Conservation (phyloP, 2,329 filamentous ascomycete genomes). For the Fusarium sp. region DNA sequence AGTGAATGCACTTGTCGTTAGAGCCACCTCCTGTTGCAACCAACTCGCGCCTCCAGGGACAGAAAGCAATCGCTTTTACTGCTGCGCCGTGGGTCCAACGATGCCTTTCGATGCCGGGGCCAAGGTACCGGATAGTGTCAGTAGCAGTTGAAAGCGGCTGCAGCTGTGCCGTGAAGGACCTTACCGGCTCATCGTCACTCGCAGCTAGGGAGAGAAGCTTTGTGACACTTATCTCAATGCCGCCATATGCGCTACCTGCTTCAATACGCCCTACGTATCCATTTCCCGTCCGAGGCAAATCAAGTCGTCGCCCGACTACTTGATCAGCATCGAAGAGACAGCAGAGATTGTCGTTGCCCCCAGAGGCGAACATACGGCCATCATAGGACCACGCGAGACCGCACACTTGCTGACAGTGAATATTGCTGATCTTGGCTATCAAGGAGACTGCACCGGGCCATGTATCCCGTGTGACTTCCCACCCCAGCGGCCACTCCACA, state of each 20-base stretch:
- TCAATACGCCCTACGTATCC: conserved; percentile 14
- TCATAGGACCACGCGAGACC: conserved; percentile 88
- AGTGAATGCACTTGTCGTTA: conserved; percentile 95
- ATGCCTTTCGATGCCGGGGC: conserved; percentile 72
- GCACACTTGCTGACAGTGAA: conserved; percentile 91
- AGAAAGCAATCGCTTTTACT: conserved; percentile 97
- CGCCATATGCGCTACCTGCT: conserved; percentile 17
- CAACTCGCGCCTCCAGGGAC: conserved; percentile 89
- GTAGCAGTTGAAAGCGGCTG: conserved; percentile 48
- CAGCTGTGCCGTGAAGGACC: conserved; percentile 44
- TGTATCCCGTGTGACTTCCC: conserved; percentile 71
- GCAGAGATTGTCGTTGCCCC: conserved; percentile 92
- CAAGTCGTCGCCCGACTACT: conserved; percentile 57
- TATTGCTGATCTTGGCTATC: conserved; percentile 75
- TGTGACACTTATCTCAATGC: conserved; percentile 30
- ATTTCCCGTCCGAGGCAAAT: conserved; percentile 1
- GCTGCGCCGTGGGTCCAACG: conserved; percentile 85
- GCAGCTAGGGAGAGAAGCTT: conserved; percentile 1
- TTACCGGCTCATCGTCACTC: conserved; percentile 1
- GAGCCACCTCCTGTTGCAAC: conserved; percentile 93
- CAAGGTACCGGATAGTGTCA: conserved; percentile 62
- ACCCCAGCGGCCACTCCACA: conserved; percentile 82
- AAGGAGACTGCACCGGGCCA: conserved; percentile 86
- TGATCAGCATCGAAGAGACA: conserved; percentile 80
- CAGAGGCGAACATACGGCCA: conserved; percentile 83